Percentiles rank a stretch among this genome's conserved stretches.
Conservation (phyloP, 345 rosid species). For the Jatropha curcas region DNA sequence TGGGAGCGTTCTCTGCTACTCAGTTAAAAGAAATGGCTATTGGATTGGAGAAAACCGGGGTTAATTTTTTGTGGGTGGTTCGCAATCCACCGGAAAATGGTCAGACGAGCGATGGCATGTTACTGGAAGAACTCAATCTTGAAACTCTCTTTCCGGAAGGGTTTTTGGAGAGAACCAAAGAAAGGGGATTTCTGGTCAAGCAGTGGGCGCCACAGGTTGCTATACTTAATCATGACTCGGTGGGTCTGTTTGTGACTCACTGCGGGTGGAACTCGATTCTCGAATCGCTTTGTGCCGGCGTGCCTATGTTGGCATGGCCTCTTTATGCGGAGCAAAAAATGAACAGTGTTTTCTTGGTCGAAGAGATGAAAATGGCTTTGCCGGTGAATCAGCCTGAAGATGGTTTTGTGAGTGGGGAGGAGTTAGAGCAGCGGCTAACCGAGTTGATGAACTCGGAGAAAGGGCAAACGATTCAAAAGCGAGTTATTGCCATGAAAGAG, state of each 20-base stretch:
- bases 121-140: background rate
- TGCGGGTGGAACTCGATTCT: slow-evolving; percentile 76
- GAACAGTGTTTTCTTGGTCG: slow-evolving; percentile 44
- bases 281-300: slow-evolving; percentile 53
- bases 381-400: slow-evolving; percentile 39
- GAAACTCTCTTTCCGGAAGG: slow-evolving; percentile 38
- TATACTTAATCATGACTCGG: slow-evolving; percentile 46
- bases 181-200: slow-evolving; percentile 49
- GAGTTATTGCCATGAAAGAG: slow-evolving; percentile 29
- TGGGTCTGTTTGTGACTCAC: slow-evolving; percentile 68
- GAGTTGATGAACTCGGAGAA: slow-evolving; percentile 49
- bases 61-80: slow-evolving; percentile 49
- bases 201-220: slow-evolving; percentile 65
- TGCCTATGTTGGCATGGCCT: slow-evolving; percentile 59
- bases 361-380: slow-evolving; percentile 53
- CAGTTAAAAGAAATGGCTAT: slow-evolving; percentile 46
- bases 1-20: slow-evolving; percentile 27
- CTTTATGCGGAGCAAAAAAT: slow-evolving; percentile 48
- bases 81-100: slow-evolving; percentile 24
- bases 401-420: slow-evolving; percentile 44
- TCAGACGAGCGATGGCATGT: background rate
- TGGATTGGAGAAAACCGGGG: slow-evolving; percentile 41
- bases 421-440: slow-evolving; percentile 52
- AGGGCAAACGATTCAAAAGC: slow-evolving; percentile 32
- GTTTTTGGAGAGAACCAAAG: slow-evolving; percentile 38